Evolutionary conservation across 257 asterid species (phyloP).

Genomic region (Cordia subcordata): DNA sequence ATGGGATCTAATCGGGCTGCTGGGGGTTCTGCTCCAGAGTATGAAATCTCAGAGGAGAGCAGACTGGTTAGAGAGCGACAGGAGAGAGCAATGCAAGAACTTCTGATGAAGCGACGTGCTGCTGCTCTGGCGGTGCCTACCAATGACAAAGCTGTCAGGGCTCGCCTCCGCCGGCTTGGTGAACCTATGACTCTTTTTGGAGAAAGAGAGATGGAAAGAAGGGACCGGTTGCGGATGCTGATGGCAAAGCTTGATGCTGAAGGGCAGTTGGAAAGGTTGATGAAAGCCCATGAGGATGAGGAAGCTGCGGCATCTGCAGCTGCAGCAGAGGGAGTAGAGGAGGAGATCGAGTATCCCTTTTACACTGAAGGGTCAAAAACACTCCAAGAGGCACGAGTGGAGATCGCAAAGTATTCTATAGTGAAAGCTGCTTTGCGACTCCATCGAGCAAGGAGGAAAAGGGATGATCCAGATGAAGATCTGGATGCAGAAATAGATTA

Average conservation of each 20-base stretch:
- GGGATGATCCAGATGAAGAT: slow-evolving; percentile 96
- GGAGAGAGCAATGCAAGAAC: slow-evolving; percentile 88
- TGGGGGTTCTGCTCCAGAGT: slow-evolving; percentile 40
- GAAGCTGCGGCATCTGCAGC: slow-evolving; percentile 54
- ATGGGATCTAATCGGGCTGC: slow-evolving; percentile 24
- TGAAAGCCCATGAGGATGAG: slow-evolving; percentile 96
- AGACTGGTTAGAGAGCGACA: slow-evolving; percentile 56
- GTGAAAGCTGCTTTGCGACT: slow-evolving; percentile 77
- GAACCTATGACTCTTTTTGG: slow-evolving; percentile 94
- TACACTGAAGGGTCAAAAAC: slow-evolving; percentile 82
- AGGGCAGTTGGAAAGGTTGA: slow-evolving; percentile 82
- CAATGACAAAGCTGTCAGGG: slow-evolving; percentile 80
- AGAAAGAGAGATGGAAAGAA: slow-evolving; percentile 95
- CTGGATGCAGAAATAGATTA: slow-evolving; percentile 89
- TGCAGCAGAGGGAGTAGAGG: slow-evolving; percentile 46
- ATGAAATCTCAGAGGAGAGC: slow-evolving; percentile 85
- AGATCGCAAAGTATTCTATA: slow-evolving; percentile 69
- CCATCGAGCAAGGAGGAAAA: slow-evolving; percentile 74
- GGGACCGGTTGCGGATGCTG: slow-evolving; percentile 72
- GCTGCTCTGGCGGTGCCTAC: slow-evolving; percentile 96
- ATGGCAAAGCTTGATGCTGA: slow-evolving; percentile 83
- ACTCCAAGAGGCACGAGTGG: slow-evolving; percentile 60
- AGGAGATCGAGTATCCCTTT: slow-evolving; percentile 80
- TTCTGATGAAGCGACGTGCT: slow-evolving; percentile 75
- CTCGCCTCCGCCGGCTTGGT: slow-evolving; percentile 82